Evolutionary conservation across 2,329 filamentous ascomycete species (phyloP).

Genomic region (Dothideomycetes sp.): DNA sequence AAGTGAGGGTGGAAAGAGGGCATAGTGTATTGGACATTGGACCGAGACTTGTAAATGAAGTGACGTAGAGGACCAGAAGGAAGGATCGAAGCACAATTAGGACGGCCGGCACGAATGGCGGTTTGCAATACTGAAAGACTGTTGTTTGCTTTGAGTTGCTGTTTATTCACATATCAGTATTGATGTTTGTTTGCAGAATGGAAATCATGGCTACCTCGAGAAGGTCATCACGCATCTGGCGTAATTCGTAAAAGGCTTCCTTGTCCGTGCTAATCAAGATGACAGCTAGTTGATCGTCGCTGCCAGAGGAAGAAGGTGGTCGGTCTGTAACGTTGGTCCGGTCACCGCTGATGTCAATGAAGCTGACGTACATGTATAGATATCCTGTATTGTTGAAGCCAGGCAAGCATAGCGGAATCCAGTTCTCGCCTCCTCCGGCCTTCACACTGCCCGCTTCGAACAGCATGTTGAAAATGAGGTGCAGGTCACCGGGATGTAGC

Average conservation of each 20-base stretch:
- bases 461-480: constrained; percentile 98
- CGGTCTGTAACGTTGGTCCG: constrained; percentile 15
- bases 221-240: constrained; percentile 57
- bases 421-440: constrained; percentile 88
- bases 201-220: constrained; percentile 37
- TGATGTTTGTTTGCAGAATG: too few species aligned
- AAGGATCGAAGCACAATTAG: constrained; percentile 63
- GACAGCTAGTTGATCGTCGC: constrained; percentile 71
- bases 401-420: constrained; percentile 91
- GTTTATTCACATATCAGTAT: constrained; percentile 13
- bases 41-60: constrained; percentile 90
- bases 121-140: constrained; percentile 64
- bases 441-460: constrained; percentile 92
- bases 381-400: constrained; percentile 97
- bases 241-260: constrained; percentile 85
- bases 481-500: constrained; percentile 86
- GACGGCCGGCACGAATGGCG: constrained; percentile 63
- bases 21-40: constrained; percentile 95
- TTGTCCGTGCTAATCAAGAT: constrained; percentile 87
- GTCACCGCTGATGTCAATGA: constrained; percentile 52
- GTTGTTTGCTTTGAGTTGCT: constrained; percentile 67
- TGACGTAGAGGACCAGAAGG: constrained; percentile 75
- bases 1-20: constrained; percentile 68
- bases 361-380: constrained; percentile 98
- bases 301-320: constrained; percentile 27